Conservation (phyloP, 768 basidiomycete genomes). For the Pisolithus orientalis region DNA sequence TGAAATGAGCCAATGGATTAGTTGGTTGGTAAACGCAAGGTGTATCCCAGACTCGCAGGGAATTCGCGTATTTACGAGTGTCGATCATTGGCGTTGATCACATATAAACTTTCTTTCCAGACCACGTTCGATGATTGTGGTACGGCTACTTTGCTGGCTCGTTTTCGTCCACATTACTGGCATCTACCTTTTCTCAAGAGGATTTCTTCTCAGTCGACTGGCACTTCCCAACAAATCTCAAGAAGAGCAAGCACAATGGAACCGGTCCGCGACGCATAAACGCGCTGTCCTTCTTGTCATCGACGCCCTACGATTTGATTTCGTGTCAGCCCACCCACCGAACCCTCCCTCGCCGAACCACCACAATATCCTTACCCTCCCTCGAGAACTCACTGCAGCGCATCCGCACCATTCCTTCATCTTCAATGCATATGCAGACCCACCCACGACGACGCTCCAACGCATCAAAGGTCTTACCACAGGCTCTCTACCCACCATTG, state of each 20-base stretch:
- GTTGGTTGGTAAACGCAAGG: no score
- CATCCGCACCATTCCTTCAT: slow-evolving; percentile 74
- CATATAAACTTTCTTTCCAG: no score
- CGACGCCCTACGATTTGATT: slow-evolving; percentile 92
- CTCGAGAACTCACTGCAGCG: slow-evolving; percentile 57
- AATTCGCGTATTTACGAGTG: no score
- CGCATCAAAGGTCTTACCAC: slow-evolving; percentile 94
- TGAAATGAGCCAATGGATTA: no score
- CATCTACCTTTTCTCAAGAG: slow-evolving; percentile 85
- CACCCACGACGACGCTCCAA: slow-evolving; percentile 92
- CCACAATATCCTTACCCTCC: slow-evolving; percentile 79
- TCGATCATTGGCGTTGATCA: no score
- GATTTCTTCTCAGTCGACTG: slow-evolving; percentile 80
- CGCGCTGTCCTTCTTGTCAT: slow-evolving; percentile 83
- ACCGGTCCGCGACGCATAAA: slow-evolving; percentile 53
- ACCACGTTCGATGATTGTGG: no score
- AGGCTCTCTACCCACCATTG: slow-evolving; percentile 90
- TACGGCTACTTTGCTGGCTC: slow-evolving; percentile 35
- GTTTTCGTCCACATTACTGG: slow-evolving; percentile 65
- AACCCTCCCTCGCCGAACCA: slow-evolving; percentile 59
- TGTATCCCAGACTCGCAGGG: no score
- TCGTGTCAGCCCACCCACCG: slow-evolving; percentile 63
- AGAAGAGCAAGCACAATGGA: slow-evolving; percentile 50
- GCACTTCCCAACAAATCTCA: slow-evolving; percentile 25
- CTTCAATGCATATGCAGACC: slow-evolving; percentile 87